Base-by-base conservation (phyloP, 306 rosid species). In the Dalbergia oliveri region DNA sequence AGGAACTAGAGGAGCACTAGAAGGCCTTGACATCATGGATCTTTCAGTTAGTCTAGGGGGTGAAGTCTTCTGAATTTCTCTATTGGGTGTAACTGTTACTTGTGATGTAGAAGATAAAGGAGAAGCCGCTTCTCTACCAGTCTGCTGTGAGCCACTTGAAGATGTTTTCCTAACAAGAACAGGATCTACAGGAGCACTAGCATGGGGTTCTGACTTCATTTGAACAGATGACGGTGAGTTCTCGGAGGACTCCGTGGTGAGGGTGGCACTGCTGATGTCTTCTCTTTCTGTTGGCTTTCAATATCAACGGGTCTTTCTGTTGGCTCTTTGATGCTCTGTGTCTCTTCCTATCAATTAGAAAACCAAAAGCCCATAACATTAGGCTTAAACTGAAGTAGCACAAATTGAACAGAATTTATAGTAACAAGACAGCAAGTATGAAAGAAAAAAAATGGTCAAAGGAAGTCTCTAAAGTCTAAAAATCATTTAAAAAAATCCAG, bases 1-100 rank as follows among this genome's bases (percentile, higher is more conserved):
- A 63, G 97, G 98, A 81, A 82, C 88, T 47, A 89, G 79, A 76
- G 99, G 94, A 83, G 98, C 94, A 84, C 89, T 96, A 45, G 99
- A 96, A 64, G 99, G 98, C 78, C 98, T 89, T 8, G 99, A 93
- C 86, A 91, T 77, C 84, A 79, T 65, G 12, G 88, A 84, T 76
- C 89, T 93, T 75, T 89, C 98, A 51, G 88, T 72, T 53, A 88
- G 78, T 87, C 86, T 93, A 26, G 89, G 80, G 44, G 89, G 85
- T 54, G 89, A 75, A 51, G 88, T 75, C 84, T 85, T 91, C 84
- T 77, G 97, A 78, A 64, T 78, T 81, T 91, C 97, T 41, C 87
- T 67, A 83, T 85, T 91, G 68, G 90, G 71, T 70, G 81, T 83
- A 79, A 75, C 26, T 12, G 86, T 53, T 64, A 19, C 68, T 60